Conservation (phyloP, 169 alveolate species). For the Theileria equi region DNA sequence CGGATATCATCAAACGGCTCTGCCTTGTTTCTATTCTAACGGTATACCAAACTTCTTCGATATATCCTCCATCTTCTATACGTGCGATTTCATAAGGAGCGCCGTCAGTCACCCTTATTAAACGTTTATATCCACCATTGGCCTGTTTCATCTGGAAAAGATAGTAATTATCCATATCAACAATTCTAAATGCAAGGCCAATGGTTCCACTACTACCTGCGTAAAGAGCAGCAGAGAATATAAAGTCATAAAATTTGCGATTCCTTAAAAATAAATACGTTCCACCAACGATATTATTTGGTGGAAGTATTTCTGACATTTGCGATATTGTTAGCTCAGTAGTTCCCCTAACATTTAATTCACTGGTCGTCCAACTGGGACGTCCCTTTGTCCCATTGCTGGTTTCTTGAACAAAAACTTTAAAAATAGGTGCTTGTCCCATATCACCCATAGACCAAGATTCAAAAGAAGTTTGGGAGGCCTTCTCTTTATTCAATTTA, state of each 20-base stretch:
- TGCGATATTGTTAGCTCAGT: slow-evolving; percentile 58
- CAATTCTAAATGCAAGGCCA: slow-evolving; percentile 60
- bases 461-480: slow-evolving; percentile 36
- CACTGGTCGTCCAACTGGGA: slow-evolving; percentile 54
- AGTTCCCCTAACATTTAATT: slow-evolving; percentile 27
- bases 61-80: slow-evolving; percentile 66
- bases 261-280: slow-evolving; percentile 22
- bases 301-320: slow-evolving; percentile 41
- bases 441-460: slow-evolving; percentile 38
- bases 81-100: slow-evolving; percentile 80
- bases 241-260: slow-evolving; percentile 52
- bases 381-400: slow-evolving; percentile 41
- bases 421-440: slow-evolving; percentile 22
- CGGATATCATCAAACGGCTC: slow-evolving; percentile 56
- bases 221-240: slow-evolving; percentile 52
- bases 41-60: slow-evolving; percentile 73
- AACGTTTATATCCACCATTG: slow-evolving; percentile 78
- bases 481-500: slow-evolving; percentile 27
- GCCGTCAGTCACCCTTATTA: slow-evolving; percentile 80
- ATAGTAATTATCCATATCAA: slow-evolving; percentile 53
- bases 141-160: slow-evolving; percentile 58
- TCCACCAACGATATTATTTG: slow-evolving; percentile 43
- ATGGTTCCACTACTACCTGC: slow-evolving; percentile 62
- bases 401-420: slow-evolving; percentile 19
- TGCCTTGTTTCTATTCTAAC: slow-evolving; percentile 74